Conservation (phyloP, 2,329 filamentous ascomycete species). For the Colletotrichum lindemuthianum region DNA sequence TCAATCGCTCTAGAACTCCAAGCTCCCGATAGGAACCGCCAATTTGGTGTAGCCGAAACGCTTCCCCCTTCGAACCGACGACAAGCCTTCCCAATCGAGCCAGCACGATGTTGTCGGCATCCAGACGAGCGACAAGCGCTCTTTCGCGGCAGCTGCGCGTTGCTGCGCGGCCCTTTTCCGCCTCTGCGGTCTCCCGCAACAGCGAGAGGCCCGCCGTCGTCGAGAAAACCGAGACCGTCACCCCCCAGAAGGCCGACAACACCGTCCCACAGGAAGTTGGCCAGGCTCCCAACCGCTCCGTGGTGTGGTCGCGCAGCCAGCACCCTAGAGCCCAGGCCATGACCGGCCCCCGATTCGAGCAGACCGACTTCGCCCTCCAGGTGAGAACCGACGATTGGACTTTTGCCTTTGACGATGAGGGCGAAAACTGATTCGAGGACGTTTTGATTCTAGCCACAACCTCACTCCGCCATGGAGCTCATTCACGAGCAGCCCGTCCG, state of each 20-base stretch:
- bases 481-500: conserved; percentile 95
- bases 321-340: conserved; percentile 83
- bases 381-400: conserved; percentile 59
- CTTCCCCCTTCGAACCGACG: conserved; percentile 11
- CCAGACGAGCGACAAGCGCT: conserved; percentile 52
- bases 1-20: conserved; percentile 33
- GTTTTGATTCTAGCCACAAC: conserved; percentile 73
- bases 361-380: conserved; percentile 93
- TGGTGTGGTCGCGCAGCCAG: conserved; percentile 88
- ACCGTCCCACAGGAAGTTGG: conserved; percentile 58
- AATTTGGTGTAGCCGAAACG: conserved; percentile 28
- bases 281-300: conserved; percentile 88
- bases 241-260: conserved; percentile 56
- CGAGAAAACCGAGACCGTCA: conserved; percentile 52
- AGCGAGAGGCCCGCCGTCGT: conserved; percentile 53
- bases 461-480: conserved; percentile 90
- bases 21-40: conserved; percentile 25
- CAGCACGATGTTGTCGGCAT: conserved; percentile 57
- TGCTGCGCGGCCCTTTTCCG: conserved; percentile 58
- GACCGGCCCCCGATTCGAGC: conserved; percentile 94
- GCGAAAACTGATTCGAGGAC: no score
- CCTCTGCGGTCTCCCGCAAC: conserved; percentile 47
- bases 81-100: conserved; percentile 23
- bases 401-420: not conserved
- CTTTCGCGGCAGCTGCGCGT: conserved; percentile 57